Evolutionary conservation across 805 yeast species (phyloP).

Genomic region (Nakazawaea holstii): DNA sequence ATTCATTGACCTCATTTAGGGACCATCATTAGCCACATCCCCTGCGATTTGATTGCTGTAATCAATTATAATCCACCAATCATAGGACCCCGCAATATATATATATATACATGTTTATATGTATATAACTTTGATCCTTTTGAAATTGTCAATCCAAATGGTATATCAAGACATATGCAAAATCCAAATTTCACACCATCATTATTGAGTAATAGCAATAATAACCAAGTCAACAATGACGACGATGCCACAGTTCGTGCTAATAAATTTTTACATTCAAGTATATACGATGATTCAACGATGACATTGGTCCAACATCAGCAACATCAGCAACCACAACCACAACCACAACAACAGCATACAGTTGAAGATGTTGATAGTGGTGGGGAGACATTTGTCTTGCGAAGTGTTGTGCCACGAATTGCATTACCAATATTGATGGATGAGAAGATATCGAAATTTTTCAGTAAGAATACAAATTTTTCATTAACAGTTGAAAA

Average conservation of each 20-base stretch:
- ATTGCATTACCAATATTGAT: constrained; percentile 7
- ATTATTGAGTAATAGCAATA: background rate
- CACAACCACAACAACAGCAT: no score
- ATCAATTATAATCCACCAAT: no score
- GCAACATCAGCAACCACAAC: no score
- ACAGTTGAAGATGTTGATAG: background rate
- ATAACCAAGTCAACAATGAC: background rate
- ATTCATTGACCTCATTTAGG: no score
- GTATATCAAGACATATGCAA: background rate
- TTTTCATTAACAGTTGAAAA: constrained; percentile 5
- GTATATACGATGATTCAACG: no score
- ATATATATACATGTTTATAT: no score
- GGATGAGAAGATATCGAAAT: constrained; percentile 7
- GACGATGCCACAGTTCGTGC: background rate
- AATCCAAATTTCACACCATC: background rate
- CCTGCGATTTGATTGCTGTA: no score
- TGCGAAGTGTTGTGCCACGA: constrained; percentile 7
- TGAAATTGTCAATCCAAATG: background rate
- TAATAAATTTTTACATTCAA: no score
- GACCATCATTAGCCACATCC: no score
- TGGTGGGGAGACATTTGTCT: background rate
- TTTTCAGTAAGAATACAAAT: constrained; percentile 3
- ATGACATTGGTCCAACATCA: no score
- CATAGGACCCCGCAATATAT: background rate
- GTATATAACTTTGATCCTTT: background rate